Conservation (phyloP, 805 yeast genomes). For the Tetrapisispora taiwanensis region DNA sequence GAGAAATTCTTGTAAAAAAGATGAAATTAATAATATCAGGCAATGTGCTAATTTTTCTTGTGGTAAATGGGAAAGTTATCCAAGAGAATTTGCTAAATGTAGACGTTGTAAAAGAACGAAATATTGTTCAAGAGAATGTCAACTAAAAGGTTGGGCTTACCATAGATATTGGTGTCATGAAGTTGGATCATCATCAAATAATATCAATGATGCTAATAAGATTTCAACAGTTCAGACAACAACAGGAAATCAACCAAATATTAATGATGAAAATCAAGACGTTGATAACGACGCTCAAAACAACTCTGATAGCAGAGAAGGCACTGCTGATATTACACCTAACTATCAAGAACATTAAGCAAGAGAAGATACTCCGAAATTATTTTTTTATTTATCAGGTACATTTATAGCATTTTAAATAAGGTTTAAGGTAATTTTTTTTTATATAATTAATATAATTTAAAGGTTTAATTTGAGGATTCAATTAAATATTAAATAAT, state of each 20-base stretch:
- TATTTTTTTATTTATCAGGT: background rate
- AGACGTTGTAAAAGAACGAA: slow-evolving; percentile 89
- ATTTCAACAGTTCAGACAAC: background rate
- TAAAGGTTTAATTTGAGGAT: background rate
- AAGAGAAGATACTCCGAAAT: too few relatives aligned
- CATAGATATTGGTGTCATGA: slow-evolving; percentile 90
- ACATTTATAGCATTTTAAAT: background rate
- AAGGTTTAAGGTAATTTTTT: background rate
- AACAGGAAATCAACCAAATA: background rate
- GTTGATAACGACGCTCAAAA: background rate
- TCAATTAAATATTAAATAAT: too few relatives aligned
- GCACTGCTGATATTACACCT: background rate
- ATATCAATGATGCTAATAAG: background rate
- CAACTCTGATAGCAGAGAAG: slow-evolving; percentile 2
- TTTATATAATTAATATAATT: too few relatives aligned
- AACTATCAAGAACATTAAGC: background rate
- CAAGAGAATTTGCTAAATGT: slow-evolving; percentile 91
- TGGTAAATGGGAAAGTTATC: slow-evolving; percentile 87
- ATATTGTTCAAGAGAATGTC: slow-evolving; percentile 89
- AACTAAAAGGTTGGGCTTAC: slow-evolving; percentile 80
- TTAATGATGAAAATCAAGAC: background rate
- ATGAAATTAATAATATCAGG: slow-evolving; percentile 76
- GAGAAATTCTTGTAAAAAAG: slow-evolving; percentile 89
- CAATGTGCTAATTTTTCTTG: slow-evolving; percentile 92
- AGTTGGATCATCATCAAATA: slow-evolving; percentile 21